Base-by-base conservation (phyloP, 2,329 filamentous ascomycete genomes). In the Beauveria rudraprayagi region DNA sequence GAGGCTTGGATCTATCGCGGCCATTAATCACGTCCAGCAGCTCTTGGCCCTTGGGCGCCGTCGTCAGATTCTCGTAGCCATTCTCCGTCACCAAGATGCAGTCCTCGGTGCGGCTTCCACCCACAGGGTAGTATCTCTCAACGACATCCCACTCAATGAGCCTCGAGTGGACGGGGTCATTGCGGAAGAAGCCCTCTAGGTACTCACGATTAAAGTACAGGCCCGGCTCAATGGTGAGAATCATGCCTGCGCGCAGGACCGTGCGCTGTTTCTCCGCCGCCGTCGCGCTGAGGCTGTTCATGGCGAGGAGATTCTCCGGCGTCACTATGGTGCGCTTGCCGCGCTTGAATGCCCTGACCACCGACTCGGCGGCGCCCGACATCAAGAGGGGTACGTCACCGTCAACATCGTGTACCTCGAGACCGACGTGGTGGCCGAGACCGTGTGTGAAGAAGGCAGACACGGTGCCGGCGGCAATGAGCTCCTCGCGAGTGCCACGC, bases 101-200 rank as follows among this genome's bases (percentile, higher is more conserved):
- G 70, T 97, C 92, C 76, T 99, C 94, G 63, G 97, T 95, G 52
- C 94, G 83, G 28, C 96, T 91, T 40, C 94, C 94, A 17, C 93
- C 94, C 1, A 97, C 87, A 28, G 76, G 77, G 78, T 90, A 93
- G 72, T 89, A 93, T 64, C 76, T 77, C 63, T 86, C 84, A 54
- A 94, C 74, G 5, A 87, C 80, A 5, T 79, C 77, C 65, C 77
- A 76, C 72, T 92, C 81, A 68, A 94, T 87, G 67, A 83, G 89
- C 62, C 80, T 78, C 44, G 79, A 77, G 70, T 88, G 85, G 61
- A 77, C 75, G 2, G 79, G 75, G 62, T 83, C 79, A 56, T 81
- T 78, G 67, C 88, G 78, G 70, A 90, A 83, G 70, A 86, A 87
- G 22, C 83, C 83, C 75, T 91, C 83, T 63, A 92, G 83, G 65